Evolutionary conservation across 129 eudicot species (phyloP).

Genomic region (Escallonia rubra): DNA sequence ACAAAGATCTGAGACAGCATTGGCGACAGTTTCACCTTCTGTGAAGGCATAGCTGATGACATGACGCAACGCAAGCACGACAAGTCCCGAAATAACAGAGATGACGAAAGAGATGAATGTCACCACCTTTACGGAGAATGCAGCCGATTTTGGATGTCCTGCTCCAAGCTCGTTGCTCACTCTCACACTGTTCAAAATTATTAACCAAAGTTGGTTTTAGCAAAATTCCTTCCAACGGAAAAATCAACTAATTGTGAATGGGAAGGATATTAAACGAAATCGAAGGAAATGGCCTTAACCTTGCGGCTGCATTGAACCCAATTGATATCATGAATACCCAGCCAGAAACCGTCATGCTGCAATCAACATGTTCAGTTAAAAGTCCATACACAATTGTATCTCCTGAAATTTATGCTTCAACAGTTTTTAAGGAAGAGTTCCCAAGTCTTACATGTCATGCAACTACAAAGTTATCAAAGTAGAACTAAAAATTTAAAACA

Average conservation of each 20-base stretch:
- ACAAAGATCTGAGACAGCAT: slow-evolving; percentile 24
- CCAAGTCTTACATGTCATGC: too few relatives aligned
- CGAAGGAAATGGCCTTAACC: slow-evolving; percentile 6
- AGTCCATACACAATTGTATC: too few relatives aligned
- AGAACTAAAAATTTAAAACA: too few relatives aligned
- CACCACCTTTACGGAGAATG: slow-evolving; percentile 29
- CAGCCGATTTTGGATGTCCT: slow-evolving; percentile 26
- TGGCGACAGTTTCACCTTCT: slow-evolving; percentile 27
- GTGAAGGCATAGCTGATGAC: slow-evolving; percentile 30
- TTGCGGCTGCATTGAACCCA: slow-evolving; percentile 26
- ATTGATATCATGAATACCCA: slow-evolving; percentile 24
- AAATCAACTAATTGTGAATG: too few relatives aligned
- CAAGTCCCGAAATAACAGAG: slow-evolving; percentile 4
- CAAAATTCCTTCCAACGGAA: too few relatives aligned
- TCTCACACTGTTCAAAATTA: slow-evolving; percentile 19
- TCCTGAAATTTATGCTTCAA: too few relatives aligned
- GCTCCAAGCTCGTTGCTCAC: slow-evolving; percentile 35
- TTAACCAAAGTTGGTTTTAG: too few relatives aligned
- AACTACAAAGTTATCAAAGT: too few relatives aligned
- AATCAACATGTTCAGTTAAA: neutral
- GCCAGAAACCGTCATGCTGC: slow-evolving; percentile 12
- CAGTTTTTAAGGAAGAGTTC: too few relatives aligned
- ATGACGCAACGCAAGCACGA: slow-evolving; percentile 18
- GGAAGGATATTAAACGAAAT: neutral
- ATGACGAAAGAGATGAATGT: slow-evolving; percentile 12